These are phyloP conservation scores for Mycena crocata DNA, from an alignment of 768 basidiomycete species.

Conservation along the genomic window DNA sequence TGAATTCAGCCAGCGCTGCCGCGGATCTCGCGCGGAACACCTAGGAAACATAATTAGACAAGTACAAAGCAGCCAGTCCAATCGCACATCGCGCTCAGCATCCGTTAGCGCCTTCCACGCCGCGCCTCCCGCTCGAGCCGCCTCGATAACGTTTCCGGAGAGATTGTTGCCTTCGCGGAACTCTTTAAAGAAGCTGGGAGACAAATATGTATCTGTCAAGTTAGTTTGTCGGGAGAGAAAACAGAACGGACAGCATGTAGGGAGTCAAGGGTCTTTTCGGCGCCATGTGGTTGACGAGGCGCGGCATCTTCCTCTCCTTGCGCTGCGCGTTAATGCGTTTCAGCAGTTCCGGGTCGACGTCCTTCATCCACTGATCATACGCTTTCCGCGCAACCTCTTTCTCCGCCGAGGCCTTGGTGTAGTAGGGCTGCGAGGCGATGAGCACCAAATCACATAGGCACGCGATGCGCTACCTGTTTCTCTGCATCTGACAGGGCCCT, in stretches of 20 bases:
- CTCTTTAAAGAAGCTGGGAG: too few species aligned
- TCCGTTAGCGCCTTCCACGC: too few species aligned
- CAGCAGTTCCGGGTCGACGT: constrained; percentile 5
- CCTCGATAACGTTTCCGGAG: too few species aligned
- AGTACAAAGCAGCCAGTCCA: too few species aligned
- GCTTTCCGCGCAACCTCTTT: not conserved
- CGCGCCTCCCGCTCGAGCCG: too few species aligned
- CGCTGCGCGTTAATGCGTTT: constrained; percentile 10
- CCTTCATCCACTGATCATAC: not conserved
- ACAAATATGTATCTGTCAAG: too few species aligned
- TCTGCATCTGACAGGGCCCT: constrained; percentile 9
- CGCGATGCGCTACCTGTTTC: not conserved
- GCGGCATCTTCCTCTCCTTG: not conserved
- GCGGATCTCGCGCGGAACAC: too few species aligned
- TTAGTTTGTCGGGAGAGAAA: too few species aligned
- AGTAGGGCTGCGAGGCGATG: not conserved
- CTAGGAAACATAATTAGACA: too few species aligned
- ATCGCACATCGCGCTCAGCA: too few species aligned
- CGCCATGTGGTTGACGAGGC: not conserved
- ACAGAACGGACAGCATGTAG: not conserved
- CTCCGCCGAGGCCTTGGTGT: not conserved
- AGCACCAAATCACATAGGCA: not conserved
- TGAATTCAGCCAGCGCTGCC: too few species aligned
- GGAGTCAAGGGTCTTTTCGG: not conserved
- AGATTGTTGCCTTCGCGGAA: too few species aligned